phyloP scores from a whole-genome alignment of 2,329 filamentous ascomycete genomes.

The Alternaria metachromatica region DNA sequence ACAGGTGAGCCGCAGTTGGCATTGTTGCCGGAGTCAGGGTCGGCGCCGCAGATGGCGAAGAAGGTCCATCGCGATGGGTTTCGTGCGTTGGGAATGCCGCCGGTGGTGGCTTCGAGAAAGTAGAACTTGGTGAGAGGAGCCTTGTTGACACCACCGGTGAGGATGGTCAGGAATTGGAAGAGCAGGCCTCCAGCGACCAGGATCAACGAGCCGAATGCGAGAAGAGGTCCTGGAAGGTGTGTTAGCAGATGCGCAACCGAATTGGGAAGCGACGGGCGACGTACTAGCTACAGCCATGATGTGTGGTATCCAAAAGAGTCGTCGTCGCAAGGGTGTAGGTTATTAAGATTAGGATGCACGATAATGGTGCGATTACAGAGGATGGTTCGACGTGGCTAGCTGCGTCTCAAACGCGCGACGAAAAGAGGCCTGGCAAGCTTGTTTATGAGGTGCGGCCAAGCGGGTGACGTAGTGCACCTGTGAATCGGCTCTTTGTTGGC shows the following conservation, averaged over 20 bases:
- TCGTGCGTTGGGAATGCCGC: constrained; percentile 64
- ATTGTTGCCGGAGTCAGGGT: constrained; percentile 57
- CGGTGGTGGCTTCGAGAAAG: constrained; percentile 83
- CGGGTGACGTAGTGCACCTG: constrained; percentile 22
- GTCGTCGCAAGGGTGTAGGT: background rate
- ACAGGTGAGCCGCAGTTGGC: constrained; percentile 68
- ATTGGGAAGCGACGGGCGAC: constrained; percentile 13
- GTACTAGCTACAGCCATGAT: constrained; percentile 25
- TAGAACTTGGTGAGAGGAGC: constrained; percentile 76
- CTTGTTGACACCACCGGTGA: constrained; percentile 64
- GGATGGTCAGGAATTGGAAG: constrained; percentile 70
- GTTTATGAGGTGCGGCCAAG: constrained; percentile 25
- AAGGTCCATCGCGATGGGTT: constrained; percentile 84
- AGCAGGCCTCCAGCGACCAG: constrained; percentile 68
- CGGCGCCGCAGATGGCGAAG: constrained; percentile 78
- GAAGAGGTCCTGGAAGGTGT: constrained; percentile 56
- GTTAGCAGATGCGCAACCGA: constrained; percentile 3
- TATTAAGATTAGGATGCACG: constrained; percentile 19
- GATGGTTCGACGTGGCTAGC: constrained; percentile 7
- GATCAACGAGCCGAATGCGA: constrained; percentile 65
- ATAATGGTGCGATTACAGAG: constrained; percentile 5
- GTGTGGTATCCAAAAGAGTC: background rate
- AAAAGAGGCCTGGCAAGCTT: constrained; percentile 14
- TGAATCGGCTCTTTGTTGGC: constrained; percentile 6
- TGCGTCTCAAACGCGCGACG: background rate